Percentiles rank a stretch among this genome's conserved stretches.
Evolutionary conservation across 2,329 filamentous ascomycete species (phyloP).

Genomic region (Raffaelea ambrosiae): DNA sequence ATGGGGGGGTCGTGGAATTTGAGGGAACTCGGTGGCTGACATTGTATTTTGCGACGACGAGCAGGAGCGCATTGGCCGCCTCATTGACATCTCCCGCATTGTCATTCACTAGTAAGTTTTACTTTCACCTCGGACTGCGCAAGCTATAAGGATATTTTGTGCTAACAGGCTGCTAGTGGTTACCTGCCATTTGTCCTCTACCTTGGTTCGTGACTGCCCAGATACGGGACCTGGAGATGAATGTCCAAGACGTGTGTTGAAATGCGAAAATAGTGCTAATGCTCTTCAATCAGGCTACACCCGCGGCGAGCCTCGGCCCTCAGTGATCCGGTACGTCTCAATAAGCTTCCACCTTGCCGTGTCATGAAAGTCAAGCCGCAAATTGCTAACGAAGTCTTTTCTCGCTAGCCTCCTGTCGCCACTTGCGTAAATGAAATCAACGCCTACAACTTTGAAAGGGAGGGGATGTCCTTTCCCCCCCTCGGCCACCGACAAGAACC

Average conservation of each 20-base stretch:
- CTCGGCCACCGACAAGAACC: too few species aligned
- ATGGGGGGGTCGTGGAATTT: background rate
- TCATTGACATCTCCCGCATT: conserved; percentile 90
- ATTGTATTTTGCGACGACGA: background rate
- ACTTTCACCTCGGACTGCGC: background rate
- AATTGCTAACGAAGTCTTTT: background rate
- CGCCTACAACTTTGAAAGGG: background rate
- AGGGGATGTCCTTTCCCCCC: too few species aligned
- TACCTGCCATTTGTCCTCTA: conserved; percentile 96
- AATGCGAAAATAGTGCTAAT: too few species aligned
- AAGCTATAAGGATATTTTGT: background rate
- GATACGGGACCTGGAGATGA: background rate
- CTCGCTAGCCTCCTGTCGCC: conserved; percentile 50
- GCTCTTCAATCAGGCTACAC: conserved; percentile 91
- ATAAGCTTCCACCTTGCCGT: background rate
- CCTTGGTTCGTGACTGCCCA: conserved; percentile 55
- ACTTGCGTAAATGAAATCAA: conserved; percentile 40
- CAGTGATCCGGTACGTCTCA: conserved; percentile 46
- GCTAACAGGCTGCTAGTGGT: conserved; percentile 50
- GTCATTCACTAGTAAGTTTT: conserved; percentile 83
- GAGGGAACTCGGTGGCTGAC: background rate
- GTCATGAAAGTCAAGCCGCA: background rate
- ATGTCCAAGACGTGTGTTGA: conserved; percentile 14
- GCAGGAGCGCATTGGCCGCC: conserved; percentile 93
- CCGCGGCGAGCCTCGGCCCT: conserved; percentile 83